These are phyloP conservation scores for Phytophthora tubulina DNA, from an alignment of 352 stramenopile species.

Conservation along the genomic window DNA sequence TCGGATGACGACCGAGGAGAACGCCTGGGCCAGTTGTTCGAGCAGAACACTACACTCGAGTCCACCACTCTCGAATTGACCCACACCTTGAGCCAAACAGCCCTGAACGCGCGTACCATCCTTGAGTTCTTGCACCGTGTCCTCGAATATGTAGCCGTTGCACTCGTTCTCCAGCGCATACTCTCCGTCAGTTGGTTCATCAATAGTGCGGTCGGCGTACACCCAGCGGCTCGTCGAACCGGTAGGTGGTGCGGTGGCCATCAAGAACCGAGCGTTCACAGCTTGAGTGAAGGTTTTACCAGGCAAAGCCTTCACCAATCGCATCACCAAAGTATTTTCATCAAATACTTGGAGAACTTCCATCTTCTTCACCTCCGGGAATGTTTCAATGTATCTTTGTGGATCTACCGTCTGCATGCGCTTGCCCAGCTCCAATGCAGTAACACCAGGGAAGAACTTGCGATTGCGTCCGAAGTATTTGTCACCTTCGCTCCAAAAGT, in stretches of 20 bases:
- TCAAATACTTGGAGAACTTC: constrained; percentile 55
- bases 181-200: constrained; percentile 44
- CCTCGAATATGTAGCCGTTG: constrained; percentile 76
- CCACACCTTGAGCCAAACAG: constrained; percentile 62
- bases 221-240: constrained; percentile 61
- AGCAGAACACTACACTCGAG: constrained; percentile 56
- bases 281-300: constrained; percentile 60
- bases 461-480: constrained; percentile 64
- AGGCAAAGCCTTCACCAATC: constrained; percentile 62
- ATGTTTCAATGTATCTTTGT: constrained; percentile 69
- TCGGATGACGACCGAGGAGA: constrained; percentile 73
- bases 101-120: constrained; percentile 57
- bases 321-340: constrained; percentile 62
- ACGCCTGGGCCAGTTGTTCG: constrained; percentile 67
- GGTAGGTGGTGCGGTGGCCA: constrained; percentile 48
- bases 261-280: constrained; percentile 58
- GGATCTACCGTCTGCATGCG: constrained; percentile 64
- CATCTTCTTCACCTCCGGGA: constrained; percentile 69
- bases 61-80: constrained; percentile 63
- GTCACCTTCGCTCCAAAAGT: constrained; percentile 63
- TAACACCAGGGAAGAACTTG: constrained; percentile 72
- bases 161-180: constrained; percentile 70
- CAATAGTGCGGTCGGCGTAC: constrained; percentile 61
- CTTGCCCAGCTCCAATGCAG: constrained; percentile 61
- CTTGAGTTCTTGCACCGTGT: constrained; percentile 43